phyloP scores from a whole-genome alignment of 345 rosid genomes.

The Streptanthus diversifolius region DNA sequence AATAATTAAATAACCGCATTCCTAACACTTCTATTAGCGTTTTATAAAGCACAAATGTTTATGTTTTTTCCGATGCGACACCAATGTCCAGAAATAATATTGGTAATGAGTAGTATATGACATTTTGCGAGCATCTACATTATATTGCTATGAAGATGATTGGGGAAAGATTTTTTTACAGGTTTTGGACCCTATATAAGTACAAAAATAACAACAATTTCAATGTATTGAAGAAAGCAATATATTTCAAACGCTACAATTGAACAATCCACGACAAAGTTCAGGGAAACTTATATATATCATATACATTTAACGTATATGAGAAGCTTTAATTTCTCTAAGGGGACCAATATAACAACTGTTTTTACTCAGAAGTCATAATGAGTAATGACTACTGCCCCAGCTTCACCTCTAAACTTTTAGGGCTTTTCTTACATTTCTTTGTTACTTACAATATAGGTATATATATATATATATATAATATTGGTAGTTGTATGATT shows the following conservation, averaged over 20 bases:
- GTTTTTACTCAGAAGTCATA: conserved; percentile 2
- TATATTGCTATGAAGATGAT: too few species aligned
- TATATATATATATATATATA: too few species aligned
- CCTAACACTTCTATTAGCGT: too few species aligned
- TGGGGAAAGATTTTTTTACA: background rate
- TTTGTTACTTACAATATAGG: background rate
- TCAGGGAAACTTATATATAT: background rate
- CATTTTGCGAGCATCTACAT: too few species aligned
- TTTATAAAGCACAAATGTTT: too few species aligned
- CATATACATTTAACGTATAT: background rate
- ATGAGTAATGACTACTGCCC: background rate
- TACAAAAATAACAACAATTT: background rate
- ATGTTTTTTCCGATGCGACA: too few species aligned
- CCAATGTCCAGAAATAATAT: too few species aligned
- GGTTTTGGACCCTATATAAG: background rate
- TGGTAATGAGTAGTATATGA: too few species aligned
- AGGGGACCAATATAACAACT: background rate
- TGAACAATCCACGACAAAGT: background rate
- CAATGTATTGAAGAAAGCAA: background rate
- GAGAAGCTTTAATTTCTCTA: background rate
- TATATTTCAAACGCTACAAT: background rate
- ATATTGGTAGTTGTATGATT: too few species aligned
- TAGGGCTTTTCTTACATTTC: background rate
- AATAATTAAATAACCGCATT: too few species aligned
- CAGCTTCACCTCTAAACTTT: background rate